Evolutionary conservation across 2,329 filamentous ascomycete species (phyloP), one percentile per base, ranked within the genome.

Genomic region (Thermothelomyces thermophilus): DNA sequence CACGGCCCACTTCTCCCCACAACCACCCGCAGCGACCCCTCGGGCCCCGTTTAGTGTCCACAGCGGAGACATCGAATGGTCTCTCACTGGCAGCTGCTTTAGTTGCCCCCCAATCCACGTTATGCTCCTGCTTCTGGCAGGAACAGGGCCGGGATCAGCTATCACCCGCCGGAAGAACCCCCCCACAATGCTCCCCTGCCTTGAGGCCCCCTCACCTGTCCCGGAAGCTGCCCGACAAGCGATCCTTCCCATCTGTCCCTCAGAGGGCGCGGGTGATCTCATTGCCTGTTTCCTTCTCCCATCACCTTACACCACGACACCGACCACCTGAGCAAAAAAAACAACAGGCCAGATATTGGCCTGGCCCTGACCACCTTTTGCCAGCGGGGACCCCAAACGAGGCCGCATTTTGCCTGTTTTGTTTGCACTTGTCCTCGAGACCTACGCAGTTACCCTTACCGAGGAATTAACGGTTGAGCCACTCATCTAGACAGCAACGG

Each of bases 281-380:
- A 56, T 60, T 51, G 52, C 44, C 50, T 56, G 54, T 52, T 56
- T 46, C 50, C 24, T n/a, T 50, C 47, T 51, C 56, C 48, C 54
- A 56, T 53, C 54, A 58, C 53, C 55, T 53, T 41, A 52, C 46
- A 50, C 41, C 54, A 51, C 49, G 34, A 46, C 51, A 47, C 19
- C 36, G 48, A 39, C 28, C 40, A 51, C 46, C 43, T 46, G 44
- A 55, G 41, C 46, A 44, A 48, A 44, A 48, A 44, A 45, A 45
- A 46, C 34, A 51, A n/a, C 10, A 41, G 56, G 56, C 53, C 54
- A 51, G 52, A 48, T 53, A 22, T 56, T 58, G 54, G 58, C 56
- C 55, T 56, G 56, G 54, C 48, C 58, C 56, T 56, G 55, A 57
- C 51, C 53, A 52, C 53, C 50, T 44, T 49, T 56, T 51, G 45